phyloP scores from a whole-genome alignment of 2,329 filamentous ascomycete genomes.

The Fonsecaea erecta region DNA sequence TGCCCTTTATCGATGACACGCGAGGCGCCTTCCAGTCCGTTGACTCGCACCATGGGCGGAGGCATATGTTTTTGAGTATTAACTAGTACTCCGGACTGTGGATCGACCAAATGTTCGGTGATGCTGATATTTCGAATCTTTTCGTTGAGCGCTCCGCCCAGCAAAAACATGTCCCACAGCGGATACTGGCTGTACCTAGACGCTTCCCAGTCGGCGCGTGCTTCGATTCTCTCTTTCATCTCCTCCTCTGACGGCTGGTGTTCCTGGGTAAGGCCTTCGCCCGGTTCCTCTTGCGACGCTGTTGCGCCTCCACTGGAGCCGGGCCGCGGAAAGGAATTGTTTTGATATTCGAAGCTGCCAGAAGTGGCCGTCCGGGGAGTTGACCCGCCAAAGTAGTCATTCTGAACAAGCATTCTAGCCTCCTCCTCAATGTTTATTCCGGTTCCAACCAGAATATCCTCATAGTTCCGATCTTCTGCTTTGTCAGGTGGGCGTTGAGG shows the following conservation, averaged over 20 bases:
- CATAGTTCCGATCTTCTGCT: conserved; percentile 32
- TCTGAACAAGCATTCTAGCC: conserved; percentile 29
- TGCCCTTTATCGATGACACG: conserved; percentile 67
- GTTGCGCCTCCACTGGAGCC: conserved; percentile 19
- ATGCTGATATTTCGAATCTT: conserved; percentile 62
- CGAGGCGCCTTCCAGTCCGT: conserved; percentile 65
- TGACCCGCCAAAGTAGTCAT: conserved; percentile 29
- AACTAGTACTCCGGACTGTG: conserved; percentile 63
- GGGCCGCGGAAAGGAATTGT: conserved; percentile 22
- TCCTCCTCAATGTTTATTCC: conserved; percentile 37
- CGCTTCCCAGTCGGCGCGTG: conserved; percentile 68
- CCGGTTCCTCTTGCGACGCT: conserved; percentile 13
- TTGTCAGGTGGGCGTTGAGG: conserved; percentile 59
- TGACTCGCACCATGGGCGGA: conserved; percentile 53
- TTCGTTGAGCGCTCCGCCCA: conserved; percentile 61
- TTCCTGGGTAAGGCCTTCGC: conserved; percentile 13
- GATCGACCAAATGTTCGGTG: conserved; percentile 61
- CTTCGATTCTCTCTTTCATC: conserved; percentile 66
- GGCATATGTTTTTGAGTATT: conserved; percentile 46
- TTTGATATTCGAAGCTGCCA: conserved; percentile 23
- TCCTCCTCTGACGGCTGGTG: conserved; percentile 56
- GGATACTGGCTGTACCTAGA: conserved; percentile 69
- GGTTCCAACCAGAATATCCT: conserved; percentile 33
- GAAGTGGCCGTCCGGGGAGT: conserved; percentile 20
- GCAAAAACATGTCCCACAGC: conserved; percentile 73